Evolutionary conservation across 2,329 filamentous ascomycete species (phyloP).

Genomic region (Sordariomycetes sp.): DNA sequence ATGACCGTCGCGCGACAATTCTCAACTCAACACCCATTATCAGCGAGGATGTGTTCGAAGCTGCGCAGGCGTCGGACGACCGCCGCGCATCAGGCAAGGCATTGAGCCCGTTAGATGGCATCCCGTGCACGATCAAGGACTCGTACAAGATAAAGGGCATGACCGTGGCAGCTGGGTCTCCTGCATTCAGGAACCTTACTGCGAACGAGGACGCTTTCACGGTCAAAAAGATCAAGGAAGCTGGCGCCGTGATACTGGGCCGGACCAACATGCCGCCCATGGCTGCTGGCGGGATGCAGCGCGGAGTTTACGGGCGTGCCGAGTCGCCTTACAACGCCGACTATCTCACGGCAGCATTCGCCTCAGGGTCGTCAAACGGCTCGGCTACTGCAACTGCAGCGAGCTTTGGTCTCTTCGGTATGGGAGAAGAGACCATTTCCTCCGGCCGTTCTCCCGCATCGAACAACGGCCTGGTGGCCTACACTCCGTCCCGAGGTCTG

Average conservation of each 20-base stretch:
- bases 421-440: constrained; percentile 46
- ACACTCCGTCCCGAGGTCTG: constrained; percentile 43
- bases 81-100: constrained; percentile 8
- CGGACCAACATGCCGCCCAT: constrained; percentile 50
- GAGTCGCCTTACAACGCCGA: constrained; percentile 46
- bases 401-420: constrained; percentile 41
- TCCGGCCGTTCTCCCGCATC: constrained; percentile 46
- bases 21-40: constrained; percentile 17
- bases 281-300: constrained; percentile 49
- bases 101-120: constrained; percentile 35
- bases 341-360: constrained; percentile 44
- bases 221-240: constrained; percentile 31
- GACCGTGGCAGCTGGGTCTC: constrained; percentile 43
- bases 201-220: constrained; percentile 43
- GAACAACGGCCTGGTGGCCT: constrained; percentile 46
- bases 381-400: constrained; percentile 39
- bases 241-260: constrained; percentile 25
- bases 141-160: constrained; percentile 44
- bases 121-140: constrained; percentile 50
- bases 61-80: constrained; percentile 17
- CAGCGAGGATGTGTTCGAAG: constrained; percentile 14
- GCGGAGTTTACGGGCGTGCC: constrained; percentile 45
- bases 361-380: constrained; percentile 49
- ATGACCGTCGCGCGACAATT: constrained; percentile 12
- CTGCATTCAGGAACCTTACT: constrained; percentile 39